Evolutionary conservation across 2,329 filamentous ascomycete species (phyloP), one percentile per base, ranked within the genome.

Genomic region (Trichothecium sympodiale): DNA sequence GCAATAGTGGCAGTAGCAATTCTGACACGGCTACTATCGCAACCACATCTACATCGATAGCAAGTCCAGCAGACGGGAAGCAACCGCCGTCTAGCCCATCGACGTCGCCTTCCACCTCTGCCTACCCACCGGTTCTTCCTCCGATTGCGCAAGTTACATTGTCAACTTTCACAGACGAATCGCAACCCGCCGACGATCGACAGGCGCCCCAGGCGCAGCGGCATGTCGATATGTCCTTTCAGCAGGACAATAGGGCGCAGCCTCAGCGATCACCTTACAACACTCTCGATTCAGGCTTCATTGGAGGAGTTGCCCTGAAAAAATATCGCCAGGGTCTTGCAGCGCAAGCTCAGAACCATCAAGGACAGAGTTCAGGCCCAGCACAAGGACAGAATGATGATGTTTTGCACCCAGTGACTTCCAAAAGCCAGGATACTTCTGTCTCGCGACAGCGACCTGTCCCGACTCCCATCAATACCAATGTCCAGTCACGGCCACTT

Each of bases 301-400:
- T 76, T 34, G 71, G 72, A 13, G 72, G 72, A 3, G 52, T 71
- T 10, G 69, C 71, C 4, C 51, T 75, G 39, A 57, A 61, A 42
- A 72, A 74, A 32, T 67, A 68, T 31, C 63, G 63, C 15, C 60
- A 62, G 30, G 61, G 60, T 13, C 41, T 52, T 27, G 46, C 52
- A 29, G 43, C 46, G 17, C 51, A 49, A 35, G 39, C 41, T 26
- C 37, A 40, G 13, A 31, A 39, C 5, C 17, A 31, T 26, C 16
- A 33, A 18, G 31, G 15, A 14, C 31, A 33, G 20, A 29, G 28
- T 16, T 29, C 28, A 29, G 13, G 28, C 6, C 28, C 6, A 16
- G 28, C 6, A n/a, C 28, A 29, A 16, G 28, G 28, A 16, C 28
- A 29, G 13, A 29, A 16, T 29, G 13, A n/a, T 20, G 31, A 17